Base-by-base conservation (phyloP, 164 flowering plant species). In the Saururus chinensis region DNA sequence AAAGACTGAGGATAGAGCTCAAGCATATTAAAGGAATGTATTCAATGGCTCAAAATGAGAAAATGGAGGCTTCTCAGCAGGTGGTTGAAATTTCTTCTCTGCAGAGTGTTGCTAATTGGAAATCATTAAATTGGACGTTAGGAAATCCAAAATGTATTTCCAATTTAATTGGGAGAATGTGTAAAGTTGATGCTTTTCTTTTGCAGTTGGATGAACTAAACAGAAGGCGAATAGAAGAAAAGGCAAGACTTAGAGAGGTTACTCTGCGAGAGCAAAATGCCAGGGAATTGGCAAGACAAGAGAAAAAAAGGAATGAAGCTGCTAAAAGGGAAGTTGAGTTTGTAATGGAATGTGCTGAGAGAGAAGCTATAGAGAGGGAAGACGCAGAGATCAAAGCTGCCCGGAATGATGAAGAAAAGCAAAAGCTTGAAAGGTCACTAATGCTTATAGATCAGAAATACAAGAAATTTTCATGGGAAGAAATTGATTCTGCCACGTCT, bases 1-100 rank as follows among this genome's bases (percentile, higher is more conserved):
- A 92, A 73, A 87, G 76, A 72, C 73, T 92, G 68, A 84, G 82
- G 70, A 74, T 76, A 66, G 92, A 89, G 73, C 89, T 92, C 42
- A 81, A 87, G 74, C 96, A 89, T 76, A 75, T 64, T 52, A 80
- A 73, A 65, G 92, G 88, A 69, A 81, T 92, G 84, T 84, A 75
- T 68, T 82, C 87, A 45, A 45, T 83, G 25, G 92, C 95, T 62
- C 87, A 84, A 72, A 76, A 71, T 61, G 98, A 92, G 79, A 76
- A 78, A 40, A 64, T 71, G 10, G 84, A 89, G 72, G 92, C 86
- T 53, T 74, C 88, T 62, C 70, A 75, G n/a, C 83, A 86, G 84
- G 98, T 87, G 73, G 68, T 66, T 66, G 30, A 13, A 37, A 0
- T 19, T 41, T 63, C 60, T 62, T 7, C 20, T n/a, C 2, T 57